These are phyloP conservation scores for Hortaea werneckii DNA, from an alignment of 2,329 filamentous ascomycete species.

Conservation along the genomic window DNA sequence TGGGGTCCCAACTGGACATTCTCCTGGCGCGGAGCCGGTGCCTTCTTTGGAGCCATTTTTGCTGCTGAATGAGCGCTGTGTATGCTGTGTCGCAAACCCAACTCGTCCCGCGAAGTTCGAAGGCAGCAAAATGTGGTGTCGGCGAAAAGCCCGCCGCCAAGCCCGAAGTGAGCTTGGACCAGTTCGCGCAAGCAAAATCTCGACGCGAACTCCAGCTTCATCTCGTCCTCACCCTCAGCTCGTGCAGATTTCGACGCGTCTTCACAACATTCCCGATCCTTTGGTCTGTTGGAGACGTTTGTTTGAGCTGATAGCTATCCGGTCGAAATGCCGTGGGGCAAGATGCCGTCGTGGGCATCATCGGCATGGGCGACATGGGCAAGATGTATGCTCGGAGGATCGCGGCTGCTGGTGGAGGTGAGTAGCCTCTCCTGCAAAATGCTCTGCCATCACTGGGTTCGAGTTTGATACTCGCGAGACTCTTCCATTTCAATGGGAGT, in stretches of 20 bases:
- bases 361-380: constrained; percentile 99
- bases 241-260: too few relatives aligned
- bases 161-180: background rate
- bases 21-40: constrained; percentile 71
- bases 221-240: background rate
- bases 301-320: too few relatives aligned
- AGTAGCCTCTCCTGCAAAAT: constrained; percentile 24
- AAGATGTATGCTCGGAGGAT: constrained; percentile 92
- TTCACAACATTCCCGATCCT: too few relatives aligned
- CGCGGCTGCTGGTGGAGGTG: constrained; percentile 93
- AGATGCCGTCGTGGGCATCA: constrained; percentile 78
- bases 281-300: too few relatives aligned
- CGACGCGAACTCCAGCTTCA: background rate
- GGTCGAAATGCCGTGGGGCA: constrained; percentile 34
- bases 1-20: constrained; percentile 98
- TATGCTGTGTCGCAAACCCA: background rate
- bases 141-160: constrained; percentile 5
- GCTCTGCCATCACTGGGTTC: background rate
- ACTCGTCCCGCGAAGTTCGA: background rate
- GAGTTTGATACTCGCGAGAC: too few relatives aligned
- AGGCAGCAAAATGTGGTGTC: background rate
- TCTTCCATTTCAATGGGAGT: too few relatives aligned
- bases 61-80: constrained; percentile 16
- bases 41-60: constrained; percentile 84
- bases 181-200: background rate